Percentiles rank a stretch among this genome's conserved stretches.
phyloP scores from a whole-genome alignment of 257 asterid species.

The Plantago ovata region DNA sequence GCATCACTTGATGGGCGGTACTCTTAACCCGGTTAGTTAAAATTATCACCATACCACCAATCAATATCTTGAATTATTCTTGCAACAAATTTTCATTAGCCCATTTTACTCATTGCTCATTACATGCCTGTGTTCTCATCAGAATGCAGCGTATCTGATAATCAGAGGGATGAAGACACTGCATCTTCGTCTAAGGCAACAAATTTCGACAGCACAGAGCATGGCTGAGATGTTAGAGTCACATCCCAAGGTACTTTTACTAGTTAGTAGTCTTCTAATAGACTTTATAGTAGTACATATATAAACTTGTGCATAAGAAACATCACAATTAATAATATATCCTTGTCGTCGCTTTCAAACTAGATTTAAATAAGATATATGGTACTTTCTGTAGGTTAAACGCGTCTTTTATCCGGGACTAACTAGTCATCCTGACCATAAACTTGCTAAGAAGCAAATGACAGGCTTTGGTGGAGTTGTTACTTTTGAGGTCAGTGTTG shows the following conservation, averaged over 20 bases:
- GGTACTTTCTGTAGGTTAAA: conserved; percentile 66
- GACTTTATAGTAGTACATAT: too few relatives aligned
- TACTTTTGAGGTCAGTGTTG: conserved; percentile 78
- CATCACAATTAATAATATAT: too few relatives aligned
- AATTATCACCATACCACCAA: background rate
- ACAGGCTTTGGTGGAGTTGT: conserved; percentile 93
- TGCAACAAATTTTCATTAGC: too few relatives aligned
- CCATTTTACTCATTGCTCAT: too few relatives aligned
- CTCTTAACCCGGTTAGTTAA: conserved; percentile 75
- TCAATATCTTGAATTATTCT: too few relatives aligned
- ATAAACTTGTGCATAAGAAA: too few relatives aligned
- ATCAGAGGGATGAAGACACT: conserved; percentile 98
- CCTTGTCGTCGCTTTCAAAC: too few relatives aligned
- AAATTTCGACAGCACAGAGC: conserved; percentile 85
- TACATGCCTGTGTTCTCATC: too few relatives aligned
- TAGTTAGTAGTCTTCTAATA: too few relatives aligned
- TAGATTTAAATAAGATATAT: too few relatives aligned
- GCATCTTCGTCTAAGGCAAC: conserved; percentile 96
- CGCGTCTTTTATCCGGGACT: conserved; percentile 86
- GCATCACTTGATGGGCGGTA: conserved; percentile 91
- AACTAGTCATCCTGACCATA: conserved; percentile 81
- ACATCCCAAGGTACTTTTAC: conserved; percentile 76
- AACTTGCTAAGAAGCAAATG: conserved; percentile 88
- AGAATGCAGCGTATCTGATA: conserved; percentile 90
- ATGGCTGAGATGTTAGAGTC: conserved; percentile 99